Evolutionary conservation across 495 filamentous ascomycete species (phyloP).

Genomic region (Parachaetomium inaequale): DNA sequence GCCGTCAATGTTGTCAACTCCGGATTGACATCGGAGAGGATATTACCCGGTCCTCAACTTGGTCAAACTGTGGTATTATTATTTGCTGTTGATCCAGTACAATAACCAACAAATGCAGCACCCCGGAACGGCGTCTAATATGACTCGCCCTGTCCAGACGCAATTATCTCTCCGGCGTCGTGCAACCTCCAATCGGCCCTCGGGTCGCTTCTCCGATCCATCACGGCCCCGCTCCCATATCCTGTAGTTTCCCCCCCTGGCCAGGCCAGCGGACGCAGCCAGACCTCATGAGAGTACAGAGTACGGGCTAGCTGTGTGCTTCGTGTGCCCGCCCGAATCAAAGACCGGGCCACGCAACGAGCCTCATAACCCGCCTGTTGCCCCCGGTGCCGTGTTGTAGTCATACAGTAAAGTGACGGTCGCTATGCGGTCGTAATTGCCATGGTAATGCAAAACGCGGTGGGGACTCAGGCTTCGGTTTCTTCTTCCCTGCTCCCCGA

Average conservation of each 20-base stretch:
- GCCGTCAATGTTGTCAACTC: too few species aligned
- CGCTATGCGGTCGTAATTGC: constrained; percentile 43
- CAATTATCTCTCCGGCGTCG: constrained; percentile 1
- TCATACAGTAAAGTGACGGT: constrained; percentile 37
- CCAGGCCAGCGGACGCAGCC: neutral
- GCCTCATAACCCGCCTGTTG: constrained; percentile 4
- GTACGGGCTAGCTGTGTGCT: neutral
- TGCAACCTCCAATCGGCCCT: neutral
- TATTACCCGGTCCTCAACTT: too few species aligned
- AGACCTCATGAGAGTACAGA: neutral
- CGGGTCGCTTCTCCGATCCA: neutral
- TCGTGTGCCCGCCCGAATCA: neutral
- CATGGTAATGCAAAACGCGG: constrained; percentile 30
- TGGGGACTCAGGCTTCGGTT: constrained; percentile 18
- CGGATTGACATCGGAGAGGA: too few species aligned
- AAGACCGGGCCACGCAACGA: constrained; percentile 11
- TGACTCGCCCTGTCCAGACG: neutral
- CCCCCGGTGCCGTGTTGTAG: constrained; percentile 30
- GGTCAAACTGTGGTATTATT: constrained; percentile 7
- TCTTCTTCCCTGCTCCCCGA: neutral
- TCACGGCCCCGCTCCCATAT: neutral
- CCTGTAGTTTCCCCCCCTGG: neutral
- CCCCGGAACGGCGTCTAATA: neutral
- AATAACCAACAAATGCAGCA: constrained; percentile 18
- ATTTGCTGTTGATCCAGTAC: constrained; percentile 10